These are phyloP conservation scores for Cyclocybe aegerita DNA, from an alignment of 768 basidiomycete genomes.

Conservation along the genomic window DNA sequence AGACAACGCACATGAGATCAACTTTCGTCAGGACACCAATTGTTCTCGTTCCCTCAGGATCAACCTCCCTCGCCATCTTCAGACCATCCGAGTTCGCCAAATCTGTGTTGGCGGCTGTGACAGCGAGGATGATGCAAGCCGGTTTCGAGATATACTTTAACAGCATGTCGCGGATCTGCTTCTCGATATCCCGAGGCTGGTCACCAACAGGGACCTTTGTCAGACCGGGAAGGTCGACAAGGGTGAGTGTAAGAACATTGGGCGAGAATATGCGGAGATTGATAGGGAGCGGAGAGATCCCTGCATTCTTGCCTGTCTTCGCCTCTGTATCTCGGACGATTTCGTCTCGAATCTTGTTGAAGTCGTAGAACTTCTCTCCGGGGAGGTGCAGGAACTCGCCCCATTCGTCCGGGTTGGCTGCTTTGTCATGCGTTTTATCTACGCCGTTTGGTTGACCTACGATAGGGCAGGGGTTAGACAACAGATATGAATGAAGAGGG, in stretches of 20 bases:
- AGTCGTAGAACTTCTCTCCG: slow-evolving; percentile 97
- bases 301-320: slow-evolving; percentile 98
- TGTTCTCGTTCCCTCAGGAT: slow-evolving; percentile 94
- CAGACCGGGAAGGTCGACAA: slow-evolving; percentile 96
- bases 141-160: slow-evolving; percentile 94
- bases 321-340: slow-evolving; percentile 97
- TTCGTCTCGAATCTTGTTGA: slow-evolving; percentile 94
- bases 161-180: slow-evolving; percentile 96
- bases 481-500: not conserved
- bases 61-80: slow-evolving; percentile 94
- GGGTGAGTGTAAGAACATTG: slow-evolving; percentile 93
- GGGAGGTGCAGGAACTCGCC: slow-evolving; percentile 98
- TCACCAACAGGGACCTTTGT: slow-evolving; percentile 96
- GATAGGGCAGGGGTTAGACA: slow-evolving; percentile 31
- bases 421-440: slow-evolving; percentile 59
- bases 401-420: slow-evolving; percentile 94
- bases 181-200: slow-evolving; percentile 96
- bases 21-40: slow-evolving; percentile 99
- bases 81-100: slow-evolving; percentile 98
- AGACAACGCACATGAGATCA: slow-evolving; percentile 83
- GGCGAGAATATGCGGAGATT: slow-evolving; percentile 97
- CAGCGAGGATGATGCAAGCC: slow-evolving; percentile 94
- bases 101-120: slow-evolving; percentile 94
- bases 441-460: slow-evolving; percentile 35
- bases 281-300: slow-evolving; percentile 96